phyloP scores from a whole-genome alignment of 257 asterid species.

The Plectranthus barbatus region DNA sequence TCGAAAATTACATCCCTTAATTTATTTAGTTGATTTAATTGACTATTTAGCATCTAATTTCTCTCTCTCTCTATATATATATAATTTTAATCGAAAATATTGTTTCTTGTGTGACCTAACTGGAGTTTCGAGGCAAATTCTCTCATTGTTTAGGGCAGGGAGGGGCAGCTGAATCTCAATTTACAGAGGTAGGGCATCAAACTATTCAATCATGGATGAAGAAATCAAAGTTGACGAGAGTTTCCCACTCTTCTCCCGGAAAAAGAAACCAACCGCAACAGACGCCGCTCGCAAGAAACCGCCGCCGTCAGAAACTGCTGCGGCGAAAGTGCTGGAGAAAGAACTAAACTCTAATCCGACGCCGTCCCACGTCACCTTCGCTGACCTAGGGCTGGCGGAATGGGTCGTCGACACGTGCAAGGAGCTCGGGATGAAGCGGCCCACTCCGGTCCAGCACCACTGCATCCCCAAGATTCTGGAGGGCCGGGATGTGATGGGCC shows the following conservation, averaged over 20 bases:
- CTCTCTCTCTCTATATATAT: no score
- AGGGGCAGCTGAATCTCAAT: background rate
- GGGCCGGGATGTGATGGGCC: slow-evolving; percentile 82
- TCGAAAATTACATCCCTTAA: no score
- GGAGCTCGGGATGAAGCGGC: slow-evolving; percentile 79
- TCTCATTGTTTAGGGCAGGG: no score
- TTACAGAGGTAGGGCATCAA: background rate
- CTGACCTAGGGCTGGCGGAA: slow-evolving; percentile 73
- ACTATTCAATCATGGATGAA: slow-evolving; percentile 27
- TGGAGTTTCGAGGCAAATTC: no score
- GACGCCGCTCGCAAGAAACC: slow-evolving; percentile 1
- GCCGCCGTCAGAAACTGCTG: background rate
- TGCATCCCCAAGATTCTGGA: slow-evolving; percentile 82
- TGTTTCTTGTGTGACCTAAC: no score
- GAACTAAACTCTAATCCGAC: slow-evolving; percentile 54
- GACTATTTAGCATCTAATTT: no score
- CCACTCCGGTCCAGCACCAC: slow-evolving; percentile 86
- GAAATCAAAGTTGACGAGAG: slow-evolving; percentile 26
- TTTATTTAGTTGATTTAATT: no score
- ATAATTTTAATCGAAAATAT: no score
- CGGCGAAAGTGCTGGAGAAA: slow-evolving; percentile 28
- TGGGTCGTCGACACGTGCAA: slow-evolving; percentile 81
- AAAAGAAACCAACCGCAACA: slow-evolving; percentile 10
- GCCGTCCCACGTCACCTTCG: slow-evolving; percentile 46
- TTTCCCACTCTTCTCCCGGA: slow-evolving; percentile 55